Conservation (phyloP, 768 basidiomycete species). For the Suillus lakei region DNA sequence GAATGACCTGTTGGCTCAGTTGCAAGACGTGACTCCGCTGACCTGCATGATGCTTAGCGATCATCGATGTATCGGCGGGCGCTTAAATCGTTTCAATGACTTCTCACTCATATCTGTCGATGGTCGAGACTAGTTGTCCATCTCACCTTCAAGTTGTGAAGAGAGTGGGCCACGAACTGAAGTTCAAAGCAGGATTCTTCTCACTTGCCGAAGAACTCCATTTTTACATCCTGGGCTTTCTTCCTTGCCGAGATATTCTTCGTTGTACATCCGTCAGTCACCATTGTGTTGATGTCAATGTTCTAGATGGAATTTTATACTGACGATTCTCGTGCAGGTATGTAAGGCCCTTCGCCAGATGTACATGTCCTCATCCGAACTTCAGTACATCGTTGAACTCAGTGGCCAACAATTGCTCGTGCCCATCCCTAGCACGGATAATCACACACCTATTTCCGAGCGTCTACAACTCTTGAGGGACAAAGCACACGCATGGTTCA, state of each 20-base stretch:
- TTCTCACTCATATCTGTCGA: neutral
- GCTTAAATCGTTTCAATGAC: neutral
- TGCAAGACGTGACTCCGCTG: too few species aligned
- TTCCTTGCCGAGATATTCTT: neutral
- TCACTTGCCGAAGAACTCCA: neutral
- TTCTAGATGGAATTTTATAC: neutral
- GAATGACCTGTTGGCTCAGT: too few species aligned
- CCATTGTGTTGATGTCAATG: neutral
- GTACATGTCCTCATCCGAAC: neutral
- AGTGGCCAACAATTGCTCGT: neutral
- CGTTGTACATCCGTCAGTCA: neutral
- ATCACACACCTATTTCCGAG: neutral
- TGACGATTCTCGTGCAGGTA: neutral
- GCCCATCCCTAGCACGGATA: neutral
- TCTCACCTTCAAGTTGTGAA: neutral
- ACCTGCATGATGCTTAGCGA: too few species aligned
- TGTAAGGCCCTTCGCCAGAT: neutral
- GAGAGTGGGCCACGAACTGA: neutral
- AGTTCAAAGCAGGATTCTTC: neutral
- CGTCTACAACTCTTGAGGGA: neutral
- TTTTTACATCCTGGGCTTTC: neutral
- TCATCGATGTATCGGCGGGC: neutral
- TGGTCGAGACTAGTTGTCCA: neutral
- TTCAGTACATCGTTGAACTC: neutral
- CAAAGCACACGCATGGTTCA: neutral